These are phyloP conservation scores for Cladosporium sp. DNA, from an alignment of 2,329 filamentous ascomycete genomes.

Conservation along the genomic window DNA sequence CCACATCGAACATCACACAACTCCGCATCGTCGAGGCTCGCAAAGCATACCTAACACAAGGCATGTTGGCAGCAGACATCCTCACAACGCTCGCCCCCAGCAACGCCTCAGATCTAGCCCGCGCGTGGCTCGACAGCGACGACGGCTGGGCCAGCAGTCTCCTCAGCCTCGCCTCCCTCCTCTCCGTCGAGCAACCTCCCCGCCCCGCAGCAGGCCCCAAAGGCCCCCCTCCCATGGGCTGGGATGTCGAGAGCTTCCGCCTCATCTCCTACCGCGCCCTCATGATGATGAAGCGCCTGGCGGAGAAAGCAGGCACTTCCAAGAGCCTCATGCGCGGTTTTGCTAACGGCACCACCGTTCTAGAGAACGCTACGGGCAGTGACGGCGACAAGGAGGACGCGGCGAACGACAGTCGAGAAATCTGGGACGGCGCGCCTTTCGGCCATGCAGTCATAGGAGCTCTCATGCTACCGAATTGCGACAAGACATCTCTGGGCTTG, in stretches of 20 bases:
- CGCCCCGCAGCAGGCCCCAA: constrained; percentile 13
- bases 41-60: constrained; percentile 88
- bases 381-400: constrained; percentile 15
- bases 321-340: constrained; percentile 21
- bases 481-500: constrained; percentile 40
- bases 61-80: constrained; percentile 84
- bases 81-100: constrained; percentile 62
- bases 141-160: constrained; percentile 81
- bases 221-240: constrained; percentile 21
- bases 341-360: constrained; percentile 13
- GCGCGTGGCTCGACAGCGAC: constrained; percentile 74
- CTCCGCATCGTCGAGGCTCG: constrained; percentile 70
- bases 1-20: constrained; percentile 37
- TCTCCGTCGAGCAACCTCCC: constrained; percentile 56
- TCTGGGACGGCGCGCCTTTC: constrained; percentile 42
- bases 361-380: not conserved
- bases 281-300: constrained; percentile 43
- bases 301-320: constrained; percentile 36
- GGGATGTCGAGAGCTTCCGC: constrained; percentile 29
- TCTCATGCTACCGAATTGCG: constrained; percentile 40
- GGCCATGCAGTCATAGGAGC: constrained; percentile 44
- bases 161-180: constrained; percentile 66
- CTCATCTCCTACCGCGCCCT: constrained; percentile 41
- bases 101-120: constrained; percentile 55
- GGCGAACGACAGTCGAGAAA: constrained; percentile 22